Conservation (phyloP, 73 alveolate genomes). For the Paramecium octaurelia region DNA sequence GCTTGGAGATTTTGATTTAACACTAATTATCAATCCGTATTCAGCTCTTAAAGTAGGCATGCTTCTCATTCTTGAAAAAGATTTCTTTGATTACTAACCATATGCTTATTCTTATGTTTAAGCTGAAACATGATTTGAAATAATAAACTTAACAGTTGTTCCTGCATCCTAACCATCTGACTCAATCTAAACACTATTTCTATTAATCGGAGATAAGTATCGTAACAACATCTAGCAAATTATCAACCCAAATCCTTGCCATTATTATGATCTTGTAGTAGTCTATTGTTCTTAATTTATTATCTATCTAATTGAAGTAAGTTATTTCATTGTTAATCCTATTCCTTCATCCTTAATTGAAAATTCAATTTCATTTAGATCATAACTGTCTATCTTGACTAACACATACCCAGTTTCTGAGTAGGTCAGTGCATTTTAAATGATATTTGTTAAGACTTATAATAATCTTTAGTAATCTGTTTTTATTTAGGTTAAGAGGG, state of each 20-base stretch:
- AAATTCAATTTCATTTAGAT: conserved; percentile 14
- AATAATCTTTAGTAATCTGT: conserved; percentile 59
- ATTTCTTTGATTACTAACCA: not conserved
- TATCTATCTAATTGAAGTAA: not conserved
- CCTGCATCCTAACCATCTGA: conserved; percentile 31
- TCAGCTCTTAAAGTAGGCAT: conserved; percentile 42
- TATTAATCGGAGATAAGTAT: conserved; percentile 11
- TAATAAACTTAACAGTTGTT: not conserved
- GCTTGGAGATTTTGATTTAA: conserved; percentile 12
- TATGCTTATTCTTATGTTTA: not conserved
- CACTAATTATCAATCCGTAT: not conserved
- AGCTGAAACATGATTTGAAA: not conserved
- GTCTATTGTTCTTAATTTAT: conserved; percentile 5
- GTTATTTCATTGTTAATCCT: conserved; percentile 14
- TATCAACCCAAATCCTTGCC: conserved; percentile 58
- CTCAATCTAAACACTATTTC: not conserved
- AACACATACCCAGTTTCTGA: conserved; percentile 54
- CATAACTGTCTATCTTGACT: not conserved
- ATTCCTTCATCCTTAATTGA: conserved; percentile 51
- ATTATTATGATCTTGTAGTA: not conserved
- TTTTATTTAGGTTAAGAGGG: not conserved
- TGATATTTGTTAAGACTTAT: conserved; percentile 39
- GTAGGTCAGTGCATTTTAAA: conserved; percentile 29
- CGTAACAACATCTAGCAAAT: conserved; percentile 44
- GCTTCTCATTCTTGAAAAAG: not conserved